These are phyloP conservation scores for Fusarium annulatum DNA, from an alignment of 2,329 filamentous ascomycete genomes.

Conservation along the genomic window DNA sequence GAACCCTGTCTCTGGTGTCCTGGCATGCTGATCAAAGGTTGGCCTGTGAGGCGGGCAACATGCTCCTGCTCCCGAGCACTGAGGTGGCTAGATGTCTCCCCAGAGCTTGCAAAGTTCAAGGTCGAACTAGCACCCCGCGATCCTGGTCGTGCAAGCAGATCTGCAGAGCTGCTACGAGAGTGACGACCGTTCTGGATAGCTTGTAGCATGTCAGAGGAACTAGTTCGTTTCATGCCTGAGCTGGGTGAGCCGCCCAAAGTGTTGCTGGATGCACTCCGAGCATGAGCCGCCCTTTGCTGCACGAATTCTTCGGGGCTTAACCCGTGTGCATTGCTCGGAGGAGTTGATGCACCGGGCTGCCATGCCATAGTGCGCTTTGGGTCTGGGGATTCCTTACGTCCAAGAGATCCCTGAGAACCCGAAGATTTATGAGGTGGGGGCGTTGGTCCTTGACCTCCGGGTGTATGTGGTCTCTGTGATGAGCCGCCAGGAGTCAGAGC, in stretches of 20 bases:
- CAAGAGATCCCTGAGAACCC: conserved; percentile 49
- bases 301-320: conserved; percentile 87
- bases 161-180: conserved; percentile 58
- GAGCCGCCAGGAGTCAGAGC: conserved; percentile 13
- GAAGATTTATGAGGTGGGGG: conserved; percentile 40
- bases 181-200: conserved; percentile 42
- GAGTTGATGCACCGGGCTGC: conserved; percentile 75
- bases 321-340: conserved; percentile 59
- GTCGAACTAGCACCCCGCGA: conserved; percentile 69
- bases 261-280: conserved; percentile 67
- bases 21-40: conserved; percentile 76
- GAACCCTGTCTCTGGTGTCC: conserved; percentile 63
- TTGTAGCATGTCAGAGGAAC: conserved; percentile 53
- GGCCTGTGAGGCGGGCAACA: conserved; percentile 83
- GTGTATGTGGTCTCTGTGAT: conserved; percentile 48
- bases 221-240: conserved; percentile 52
- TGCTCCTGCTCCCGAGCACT: conserved; percentile 90
- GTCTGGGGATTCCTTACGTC: conserved; percentile 62
- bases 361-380: conserved; percentile 77
- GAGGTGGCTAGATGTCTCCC: conserved; percentile 65
- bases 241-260: conserved; percentile 48
- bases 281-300: conserved; percentile 76
- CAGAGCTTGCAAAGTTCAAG: conserved; percentile 59
- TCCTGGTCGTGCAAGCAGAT: conserved; percentile 62
- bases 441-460: conserved; percentile 43